Conservation (phyloP, 257 asterid species). For the Nemophila menziesii region DNA sequence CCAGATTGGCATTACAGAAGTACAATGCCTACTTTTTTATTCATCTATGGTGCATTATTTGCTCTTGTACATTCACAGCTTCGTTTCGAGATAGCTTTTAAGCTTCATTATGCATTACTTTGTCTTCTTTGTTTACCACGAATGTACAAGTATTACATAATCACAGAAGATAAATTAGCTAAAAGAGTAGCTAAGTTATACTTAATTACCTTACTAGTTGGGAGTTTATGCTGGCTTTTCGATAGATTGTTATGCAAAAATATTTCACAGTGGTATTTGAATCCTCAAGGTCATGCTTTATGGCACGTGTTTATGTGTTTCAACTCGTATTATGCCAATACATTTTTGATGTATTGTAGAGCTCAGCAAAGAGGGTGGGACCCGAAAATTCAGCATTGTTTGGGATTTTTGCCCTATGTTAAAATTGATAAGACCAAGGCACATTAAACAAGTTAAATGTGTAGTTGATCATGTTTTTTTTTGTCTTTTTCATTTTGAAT, state of each 20-base stretch:
- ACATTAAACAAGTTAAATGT: conserved; percentile 45
- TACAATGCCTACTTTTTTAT: conserved; percentile 86
- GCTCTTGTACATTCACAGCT: conserved; percentile 64
- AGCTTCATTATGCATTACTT: conserved; percentile 67
- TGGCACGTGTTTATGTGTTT: conserved; percentile 88
- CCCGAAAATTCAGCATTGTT: conserved; percentile 49
- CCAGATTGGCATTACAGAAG: conserved; percentile 97
- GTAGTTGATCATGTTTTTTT: conserved; percentile 5
- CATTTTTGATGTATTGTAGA: conserved; percentile 90
- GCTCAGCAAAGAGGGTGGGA: conserved; percentile 90
- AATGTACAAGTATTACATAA: conserved; percentile 78
- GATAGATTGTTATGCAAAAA: conserved; percentile 58
- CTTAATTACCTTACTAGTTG: conserved; percentile 40
- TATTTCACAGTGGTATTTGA: conserved; percentile 40
- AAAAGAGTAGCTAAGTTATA: conserved; percentile 69
- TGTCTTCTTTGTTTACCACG: conserved; percentile 92
- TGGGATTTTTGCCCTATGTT: conserved; percentile 62
- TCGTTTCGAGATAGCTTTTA: conserved; percentile 57
- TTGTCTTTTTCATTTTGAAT: conserved; percentile 25
- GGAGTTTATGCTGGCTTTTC: conserved; percentile 59
- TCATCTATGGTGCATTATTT: conserved; percentile 70
- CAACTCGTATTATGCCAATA: conserved; percentile 79
- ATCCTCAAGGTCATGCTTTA: conserved; percentile 94
- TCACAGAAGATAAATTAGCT: conserved; percentile 56
- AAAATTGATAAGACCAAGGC: conserved; percentile 74